phyloP scores from a whole-genome alignment of 805 yeast genomes.

The Teunomyces panamensis region DNA sequence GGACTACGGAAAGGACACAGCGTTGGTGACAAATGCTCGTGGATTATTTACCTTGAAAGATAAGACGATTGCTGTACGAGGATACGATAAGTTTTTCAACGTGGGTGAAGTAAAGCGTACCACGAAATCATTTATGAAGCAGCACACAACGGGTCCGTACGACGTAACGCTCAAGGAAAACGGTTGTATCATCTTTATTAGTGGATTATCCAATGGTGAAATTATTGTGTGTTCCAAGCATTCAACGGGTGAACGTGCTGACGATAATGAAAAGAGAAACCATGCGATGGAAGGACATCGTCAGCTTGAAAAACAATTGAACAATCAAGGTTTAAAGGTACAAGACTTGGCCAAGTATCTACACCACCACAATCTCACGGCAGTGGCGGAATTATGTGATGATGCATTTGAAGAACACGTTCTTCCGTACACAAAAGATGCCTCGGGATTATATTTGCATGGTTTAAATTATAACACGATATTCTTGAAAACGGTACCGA shows the following conservation, averaged over 20 bases:
- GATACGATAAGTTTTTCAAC: conserved; percentile 93
- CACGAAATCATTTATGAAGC: conserved; percentile 43
- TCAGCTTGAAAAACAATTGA: conserved; percentile 55
- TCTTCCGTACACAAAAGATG: conserved; percentile 60
- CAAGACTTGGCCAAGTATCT: conserved; percentile 56
- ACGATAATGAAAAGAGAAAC: conserved; percentile 48
- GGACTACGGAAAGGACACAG: conserved; percentile 62
- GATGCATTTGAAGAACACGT: conserved; percentile 94
- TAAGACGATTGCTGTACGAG: conserved; percentile 64
- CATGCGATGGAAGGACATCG: conserved; percentile 75
- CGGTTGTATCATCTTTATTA: conserved; percentile 85
- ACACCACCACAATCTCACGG: conserved; percentile 58
- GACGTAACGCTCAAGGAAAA: conserved; percentile 82
- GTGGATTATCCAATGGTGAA: conserved; percentile 74
- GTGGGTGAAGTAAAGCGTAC: conserved; percentile 62
- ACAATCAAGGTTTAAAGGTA: conserved; percentile 32
- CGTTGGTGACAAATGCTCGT: conserved; percentile 56
- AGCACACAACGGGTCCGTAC: conserved; percentile 68
- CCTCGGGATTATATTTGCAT: conserved; percentile 83
- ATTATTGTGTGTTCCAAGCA: conserved; percentile 89
- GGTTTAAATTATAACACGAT: conserved; percentile 76
- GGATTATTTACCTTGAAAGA: conserved; percentile 66
- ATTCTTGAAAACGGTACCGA: conserved; percentile 61
- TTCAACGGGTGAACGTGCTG: conserved; percentile 63
- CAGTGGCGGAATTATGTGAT: conserved; percentile 91